Conservation (phyloP, 768 basidiomycete genomes). For the Ramaria sp. region DNA sequence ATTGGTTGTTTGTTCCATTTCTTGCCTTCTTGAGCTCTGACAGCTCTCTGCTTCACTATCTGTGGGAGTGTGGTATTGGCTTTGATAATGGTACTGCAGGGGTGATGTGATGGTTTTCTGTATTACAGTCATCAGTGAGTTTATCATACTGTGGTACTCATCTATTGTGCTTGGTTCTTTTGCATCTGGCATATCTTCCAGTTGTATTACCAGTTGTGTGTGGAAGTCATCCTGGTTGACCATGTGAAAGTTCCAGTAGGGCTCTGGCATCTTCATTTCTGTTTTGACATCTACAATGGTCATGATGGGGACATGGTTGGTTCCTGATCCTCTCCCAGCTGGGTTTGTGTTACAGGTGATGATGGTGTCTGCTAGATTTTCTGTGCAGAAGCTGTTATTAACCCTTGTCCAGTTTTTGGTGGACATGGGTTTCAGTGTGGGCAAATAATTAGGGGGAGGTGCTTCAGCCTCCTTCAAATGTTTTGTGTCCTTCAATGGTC, state of each 20-base stretch:
- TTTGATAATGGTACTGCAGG: too few species aligned
- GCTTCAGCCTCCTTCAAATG: too few species aligned
- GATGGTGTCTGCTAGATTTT: too few species aligned
- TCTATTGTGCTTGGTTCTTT: neutral
- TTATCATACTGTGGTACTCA: neutral
- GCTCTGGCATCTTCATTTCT: neutral
- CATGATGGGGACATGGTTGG: too few species aligned
- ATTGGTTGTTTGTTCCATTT: neutral
- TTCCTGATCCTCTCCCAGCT: too few species aligned
- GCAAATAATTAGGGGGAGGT: too few species aligned
- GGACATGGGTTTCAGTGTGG: neutral
- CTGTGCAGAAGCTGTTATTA: too few species aligned
- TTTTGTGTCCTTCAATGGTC: too few species aligned
- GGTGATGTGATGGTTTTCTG: neutral
- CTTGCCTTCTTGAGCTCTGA: slow-evolving; percentile 11
- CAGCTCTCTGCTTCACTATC: too few species aligned
- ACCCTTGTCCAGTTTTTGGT: neutral
- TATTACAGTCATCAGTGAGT: neutral
- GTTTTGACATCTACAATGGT: too few species aligned
- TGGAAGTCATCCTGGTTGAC: neutral
- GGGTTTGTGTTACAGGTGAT: too few species aligned
- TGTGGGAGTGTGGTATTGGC: too few species aligned
- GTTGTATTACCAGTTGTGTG: slow-evolving; percentile 19
- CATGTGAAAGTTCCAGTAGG: neutral
- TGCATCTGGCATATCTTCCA: slow-evolving; percentile 12